Conservation (phyloP, 2,329 filamentous ascomycete genomes). For the Fusarium vanettenii region DNA sequence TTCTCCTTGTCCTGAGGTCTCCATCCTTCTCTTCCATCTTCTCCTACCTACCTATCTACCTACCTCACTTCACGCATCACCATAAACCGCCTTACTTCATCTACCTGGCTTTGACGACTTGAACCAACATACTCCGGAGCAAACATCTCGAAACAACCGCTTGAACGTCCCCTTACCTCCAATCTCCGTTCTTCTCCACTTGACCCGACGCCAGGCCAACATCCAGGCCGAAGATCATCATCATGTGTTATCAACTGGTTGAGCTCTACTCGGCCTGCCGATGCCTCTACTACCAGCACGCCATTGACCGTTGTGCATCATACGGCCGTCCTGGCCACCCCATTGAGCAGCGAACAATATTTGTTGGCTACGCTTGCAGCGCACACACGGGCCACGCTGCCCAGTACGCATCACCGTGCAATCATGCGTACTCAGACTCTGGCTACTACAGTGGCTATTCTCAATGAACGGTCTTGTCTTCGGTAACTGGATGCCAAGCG, state of each 20-base stretch:
- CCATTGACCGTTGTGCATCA: constrained; percentile 82
- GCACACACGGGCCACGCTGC: constrained; percentile 49
- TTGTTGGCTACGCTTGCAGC: constrained; percentile 83
- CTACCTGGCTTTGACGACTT: constrained; percentile 3
- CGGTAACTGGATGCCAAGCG: constrained; percentile 57
- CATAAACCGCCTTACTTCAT: neutral
- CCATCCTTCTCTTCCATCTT: constrained; percentile 18
- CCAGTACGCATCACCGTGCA: constrained; percentile 53
- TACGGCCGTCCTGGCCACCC: constrained; percentile 80
- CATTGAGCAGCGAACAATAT: constrained; percentile 79
- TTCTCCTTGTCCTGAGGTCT: constrained; percentile 17
- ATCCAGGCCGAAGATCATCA: constrained; percentile 40
- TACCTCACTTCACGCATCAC: constrained; percentile 5
- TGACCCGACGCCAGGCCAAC: constrained; percentile 27
- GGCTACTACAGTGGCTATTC: constrained; percentile 65
- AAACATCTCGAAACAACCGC: constrained; percentile 11
- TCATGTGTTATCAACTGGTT: constrained; percentile 88
- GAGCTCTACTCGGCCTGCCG: constrained; percentile 89
- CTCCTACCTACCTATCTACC: neutral
- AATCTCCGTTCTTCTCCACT: constrained; percentile 13
- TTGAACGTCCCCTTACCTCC: constrained; percentile 4
- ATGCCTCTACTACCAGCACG: constrained; percentile 89
- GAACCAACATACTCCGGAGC: constrained; percentile 5
- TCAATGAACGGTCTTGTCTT: constrained; percentile 67
- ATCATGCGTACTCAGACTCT: constrained; percentile 61